Evolutionary conservation across 1,139 yeast genomes (phyloP), one percentile per base, ranked within the genome.

Genomic region (Chernovozyma sophiae-reginae): DNA sequence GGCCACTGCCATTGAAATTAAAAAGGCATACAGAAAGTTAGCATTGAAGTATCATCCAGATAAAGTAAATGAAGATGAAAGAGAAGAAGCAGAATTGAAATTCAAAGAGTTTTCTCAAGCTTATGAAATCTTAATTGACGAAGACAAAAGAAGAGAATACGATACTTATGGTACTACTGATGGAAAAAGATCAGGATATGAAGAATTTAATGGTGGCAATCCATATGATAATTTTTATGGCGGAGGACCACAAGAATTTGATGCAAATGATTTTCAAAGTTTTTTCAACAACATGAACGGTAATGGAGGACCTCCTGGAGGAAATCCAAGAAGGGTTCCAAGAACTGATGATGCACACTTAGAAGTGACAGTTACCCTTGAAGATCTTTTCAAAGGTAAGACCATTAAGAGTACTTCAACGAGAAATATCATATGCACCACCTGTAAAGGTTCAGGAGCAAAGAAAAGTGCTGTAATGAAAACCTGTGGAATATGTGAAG

Each of bases 21-120:
- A 82, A 47, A 79, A 75, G 57, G 92, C 95, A 1, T 86, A 84
- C 60, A 71, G 89, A 45, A 79, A 76, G 46, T 69, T 82, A 38
- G 95, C 95, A 11, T 68, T 86, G 36, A 65, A 68, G 39, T 74
- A 78, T 52, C 96, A 86, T 55, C 96, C 96, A 0, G 96, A 86
- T 55, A 86, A 86, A 55, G 90, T 76, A 2, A 59, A 75, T 0
- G 89, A 80, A 44, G 78, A 74, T 6, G 77, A 76, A 40, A 71
- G 94, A 38, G 80, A 69, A 19, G 76, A 63, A 28, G 84, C 90
- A 2, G 95, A 86, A 53, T 62, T 74, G 42, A 76, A 72, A 55
- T 86, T 86, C 58, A 86, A 86, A 57, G 86, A 81, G 49, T 74
- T 86, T 37, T 72, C 81, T 12, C 83, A 80, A 41, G 95, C 95